phyloP scores from a whole-genome alignment of 495 filamentous ascomycete species.

The Friedmanniomyces endolithicus region DNA sequence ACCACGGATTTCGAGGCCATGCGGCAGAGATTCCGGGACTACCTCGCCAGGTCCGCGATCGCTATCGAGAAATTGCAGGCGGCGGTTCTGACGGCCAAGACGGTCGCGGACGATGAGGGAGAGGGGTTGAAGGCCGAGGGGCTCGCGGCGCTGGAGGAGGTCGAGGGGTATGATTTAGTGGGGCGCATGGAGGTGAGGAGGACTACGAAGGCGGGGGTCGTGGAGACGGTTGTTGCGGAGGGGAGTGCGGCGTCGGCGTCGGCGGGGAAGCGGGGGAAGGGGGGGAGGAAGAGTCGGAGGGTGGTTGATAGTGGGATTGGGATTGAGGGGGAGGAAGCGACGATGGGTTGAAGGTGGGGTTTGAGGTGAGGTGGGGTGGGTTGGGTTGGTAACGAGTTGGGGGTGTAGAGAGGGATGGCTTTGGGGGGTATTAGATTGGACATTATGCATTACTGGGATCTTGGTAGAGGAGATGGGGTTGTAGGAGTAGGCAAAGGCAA shows the following conservation, averaged over 20 bases:
- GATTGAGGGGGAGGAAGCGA: neutral
- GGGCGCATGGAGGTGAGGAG: neutral
- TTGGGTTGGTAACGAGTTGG: neutral
- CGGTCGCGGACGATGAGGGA: constrained; percentile 3
- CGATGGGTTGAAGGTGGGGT: neutral
- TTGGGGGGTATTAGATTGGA: no score
- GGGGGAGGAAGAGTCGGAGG: constrained; percentile 5
- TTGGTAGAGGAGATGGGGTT: neutral
- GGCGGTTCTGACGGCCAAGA: neutral
- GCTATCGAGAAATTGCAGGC: neutral
- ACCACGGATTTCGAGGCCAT: neutral
- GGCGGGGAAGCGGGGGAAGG: neutral
- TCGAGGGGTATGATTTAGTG: constrained; percentile 5
- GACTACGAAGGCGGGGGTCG: neutral
- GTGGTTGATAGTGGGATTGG: constrained; percentile 11
- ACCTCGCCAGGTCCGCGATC: neutral
- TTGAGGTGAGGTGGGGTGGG: no score
- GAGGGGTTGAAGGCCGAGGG: neutral
- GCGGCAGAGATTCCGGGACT: constrained; percentile 2
- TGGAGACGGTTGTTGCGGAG: neutral
- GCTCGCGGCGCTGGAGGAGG: neutral
- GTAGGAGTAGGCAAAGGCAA: no score
- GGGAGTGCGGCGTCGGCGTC: neutral
- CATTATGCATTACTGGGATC: neutral
- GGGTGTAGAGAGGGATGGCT: neutral